phyloP scores from a whole-genome alignment of 768 basidiomycete species.

The Dentipellis sp. region DNA sequence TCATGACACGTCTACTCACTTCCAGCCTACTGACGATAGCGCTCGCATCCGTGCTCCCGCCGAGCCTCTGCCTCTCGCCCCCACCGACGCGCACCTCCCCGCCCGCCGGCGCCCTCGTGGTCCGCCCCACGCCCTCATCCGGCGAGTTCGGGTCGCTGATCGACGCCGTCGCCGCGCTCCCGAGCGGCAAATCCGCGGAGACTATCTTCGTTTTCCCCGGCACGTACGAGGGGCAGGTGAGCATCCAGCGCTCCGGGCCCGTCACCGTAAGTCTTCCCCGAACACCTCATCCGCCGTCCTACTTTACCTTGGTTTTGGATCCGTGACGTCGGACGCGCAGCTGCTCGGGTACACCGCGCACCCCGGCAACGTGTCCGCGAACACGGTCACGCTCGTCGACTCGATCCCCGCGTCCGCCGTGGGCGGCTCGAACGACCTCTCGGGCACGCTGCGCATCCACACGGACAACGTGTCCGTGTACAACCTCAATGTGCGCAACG shows the following conservation, averaged over 20 bases:
- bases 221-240: conserved; percentile 35
- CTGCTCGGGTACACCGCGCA: conserved; percentile 17
- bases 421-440: conserved; percentile 36
- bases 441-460: conserved; percentile 39
- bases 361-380: conserved; percentile 4
- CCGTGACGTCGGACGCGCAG: conserved; percentile 1
- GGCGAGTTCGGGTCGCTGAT: conserved; percentile 32
- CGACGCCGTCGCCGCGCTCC: conserved; percentile 33
- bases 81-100: conserved; percentile 29
- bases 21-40: neutral
- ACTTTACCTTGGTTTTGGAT: neutral
- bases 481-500: conserved; percentile 42
- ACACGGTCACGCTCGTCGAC: conserved; percentile 12
- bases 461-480: conserved; percentile 32
- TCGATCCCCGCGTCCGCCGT: conserved; percentile 13
- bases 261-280: conserved; percentile 21
- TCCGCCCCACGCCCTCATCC: conserved; percentile 29
- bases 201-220: conserved; percentile 39
- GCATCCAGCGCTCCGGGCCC: conserved; percentile 35
- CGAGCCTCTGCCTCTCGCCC: neutral
- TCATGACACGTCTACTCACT: too few species aligned
- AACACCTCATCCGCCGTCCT: neutral
- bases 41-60: neutral
- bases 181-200: conserved; percentile 25
- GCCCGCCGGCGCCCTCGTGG: conserved; percentile 33